Evolutionary conservation across 208 protist genomes (phyloP).

Genomic region (Naegleria gruberi): DNA sequence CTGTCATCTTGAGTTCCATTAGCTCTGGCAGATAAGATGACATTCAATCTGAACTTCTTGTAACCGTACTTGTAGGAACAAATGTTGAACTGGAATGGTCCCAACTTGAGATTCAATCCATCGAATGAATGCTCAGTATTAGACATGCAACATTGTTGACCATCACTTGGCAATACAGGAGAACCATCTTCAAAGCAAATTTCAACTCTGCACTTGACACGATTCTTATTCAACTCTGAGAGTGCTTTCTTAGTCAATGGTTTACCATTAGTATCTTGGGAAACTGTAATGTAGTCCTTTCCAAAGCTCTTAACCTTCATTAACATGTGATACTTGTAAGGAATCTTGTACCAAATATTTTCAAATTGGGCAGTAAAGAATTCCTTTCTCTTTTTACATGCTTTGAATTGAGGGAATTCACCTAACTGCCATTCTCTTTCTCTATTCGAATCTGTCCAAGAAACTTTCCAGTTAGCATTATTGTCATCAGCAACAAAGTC

Average conservation of each 20-base stretch:
- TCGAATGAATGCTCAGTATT: neutral
- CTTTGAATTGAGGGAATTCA: slow-evolving; percentile 12
- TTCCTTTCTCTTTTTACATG: slow-evolving; percentile 13
- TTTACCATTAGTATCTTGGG: neutral
- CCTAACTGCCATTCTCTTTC: neutral
- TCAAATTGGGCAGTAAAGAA: neutral
- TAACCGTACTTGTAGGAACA: slow-evolving; percentile 2
- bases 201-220: neutral
- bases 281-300: neutral
- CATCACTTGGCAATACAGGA: neutral
- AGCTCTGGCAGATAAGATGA: neutral
- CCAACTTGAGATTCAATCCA: neutral
- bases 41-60: neutral
- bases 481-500: neutral
- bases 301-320: neutral
- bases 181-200: neutral
- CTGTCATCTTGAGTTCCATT: neutral
- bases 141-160: neutral
- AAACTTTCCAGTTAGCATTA: neutral
- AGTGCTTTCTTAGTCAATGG: neutral
- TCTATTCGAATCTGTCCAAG: neutral
- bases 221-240: neutral
- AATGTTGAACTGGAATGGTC: slow-evolving; percentile 19
- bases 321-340: slow-evolving; percentile 18
- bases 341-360: neutral